phyloP scores from a whole-genome alignment of 495 filamentous ascomycete species.

The Daldinia decipiens region DNA sequence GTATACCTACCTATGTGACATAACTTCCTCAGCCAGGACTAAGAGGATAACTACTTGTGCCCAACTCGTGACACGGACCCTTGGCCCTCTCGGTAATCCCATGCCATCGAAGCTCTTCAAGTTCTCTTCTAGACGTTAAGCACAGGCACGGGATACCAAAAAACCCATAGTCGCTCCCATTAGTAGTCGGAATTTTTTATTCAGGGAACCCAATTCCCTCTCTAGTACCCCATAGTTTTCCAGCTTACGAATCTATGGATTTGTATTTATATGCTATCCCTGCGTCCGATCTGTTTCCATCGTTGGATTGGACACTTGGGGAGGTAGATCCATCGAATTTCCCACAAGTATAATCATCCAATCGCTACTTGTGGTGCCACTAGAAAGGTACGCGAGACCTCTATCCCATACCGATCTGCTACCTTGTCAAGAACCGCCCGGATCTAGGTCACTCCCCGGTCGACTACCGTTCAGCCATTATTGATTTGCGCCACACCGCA shows the following conservation, averaged over 20 bases:
- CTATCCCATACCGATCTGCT: constrained; percentile 38
- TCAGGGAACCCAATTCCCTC: constrained; percentile 31
- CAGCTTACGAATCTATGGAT: constrained; percentile 33
- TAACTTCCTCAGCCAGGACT: constrained; percentile 33
- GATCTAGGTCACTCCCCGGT: constrained; percentile 42
- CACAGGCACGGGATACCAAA: constrained; percentile 28
- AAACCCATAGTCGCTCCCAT: constrained; percentile 34
- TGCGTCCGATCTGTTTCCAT: constrained; percentile 39
- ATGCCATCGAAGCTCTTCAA: constrained; percentile 25
- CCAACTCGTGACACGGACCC: constrained; percentile 23
- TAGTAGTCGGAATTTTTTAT: constrained; percentile 38
- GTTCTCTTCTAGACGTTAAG: constrained; percentile 27
- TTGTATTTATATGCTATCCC: constrained; percentile 28
- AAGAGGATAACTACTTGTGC: constrained; percentile 31
- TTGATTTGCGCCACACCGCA: constrained; percentile 43
- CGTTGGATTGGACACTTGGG: constrained; percentile 31
- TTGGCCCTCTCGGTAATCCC: constrained; percentile 22
- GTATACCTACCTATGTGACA: constrained; percentile 34
- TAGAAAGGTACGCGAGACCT: constrained; percentile 42
- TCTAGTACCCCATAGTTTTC: constrained; percentile 37
- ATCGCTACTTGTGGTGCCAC: constrained; percentile 37
- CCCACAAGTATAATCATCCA: constrained; percentile 32
- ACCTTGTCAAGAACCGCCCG: constrained; percentile 25
- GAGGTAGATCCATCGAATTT: constrained; percentile 35
- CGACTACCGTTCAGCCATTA: constrained; percentile 35